phyloP scores from a whole-genome alignment of 805 yeast genomes.

The Nakazawaea holstii region DNA sequence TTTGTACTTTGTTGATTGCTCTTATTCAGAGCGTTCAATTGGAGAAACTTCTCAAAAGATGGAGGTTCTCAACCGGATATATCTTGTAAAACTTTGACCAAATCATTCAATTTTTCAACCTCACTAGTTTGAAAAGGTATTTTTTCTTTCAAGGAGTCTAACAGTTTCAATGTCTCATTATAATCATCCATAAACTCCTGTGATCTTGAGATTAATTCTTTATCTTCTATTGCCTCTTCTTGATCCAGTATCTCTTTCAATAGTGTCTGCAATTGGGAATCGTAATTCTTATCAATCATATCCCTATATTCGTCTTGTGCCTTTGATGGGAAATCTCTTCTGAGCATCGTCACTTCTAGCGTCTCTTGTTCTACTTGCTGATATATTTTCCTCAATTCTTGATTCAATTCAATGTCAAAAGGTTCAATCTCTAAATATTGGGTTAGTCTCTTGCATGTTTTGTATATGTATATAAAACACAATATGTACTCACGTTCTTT shows the following conservation, averaged over 20 bases:
- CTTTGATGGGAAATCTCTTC: constrained; percentile 46
- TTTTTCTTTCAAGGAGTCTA: neutral
- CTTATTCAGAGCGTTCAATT: too few relatives aligned
- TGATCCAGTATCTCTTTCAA: constrained; percentile 12
- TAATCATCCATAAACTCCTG: constrained; percentile 6
- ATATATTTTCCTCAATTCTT: constrained; percentile 49
- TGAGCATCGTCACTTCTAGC: constrained; percentile 45
- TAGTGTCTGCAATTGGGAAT: neutral
- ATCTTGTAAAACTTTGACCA: constrained; percentile 1
- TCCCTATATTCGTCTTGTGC: constrained; percentile 32
- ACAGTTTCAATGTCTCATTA: neutral
- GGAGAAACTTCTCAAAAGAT: too few relatives aligned
- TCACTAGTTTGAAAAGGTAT: constrained; percentile 5
- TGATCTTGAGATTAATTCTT: constrained; percentile 4
- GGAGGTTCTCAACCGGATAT: neutral
- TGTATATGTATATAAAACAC: neutral
- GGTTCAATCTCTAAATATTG: constrained; percentile 47
- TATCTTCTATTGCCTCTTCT: neutral
- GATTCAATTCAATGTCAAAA: constrained; percentile 61
- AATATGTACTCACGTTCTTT: constrained; percentile 15
- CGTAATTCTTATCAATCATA: constrained; percentile 12
- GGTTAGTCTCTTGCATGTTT: neutral
- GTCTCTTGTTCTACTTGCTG: constrained; percentile 60
- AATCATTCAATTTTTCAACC: constrained; percentile 3
- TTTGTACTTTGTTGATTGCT: too few relatives aligned